phyloP scores from a whole-genome alignment of 2,329 filamentous ascomycete genomes.

The Colletotrichum orchidophilum region DNA sequence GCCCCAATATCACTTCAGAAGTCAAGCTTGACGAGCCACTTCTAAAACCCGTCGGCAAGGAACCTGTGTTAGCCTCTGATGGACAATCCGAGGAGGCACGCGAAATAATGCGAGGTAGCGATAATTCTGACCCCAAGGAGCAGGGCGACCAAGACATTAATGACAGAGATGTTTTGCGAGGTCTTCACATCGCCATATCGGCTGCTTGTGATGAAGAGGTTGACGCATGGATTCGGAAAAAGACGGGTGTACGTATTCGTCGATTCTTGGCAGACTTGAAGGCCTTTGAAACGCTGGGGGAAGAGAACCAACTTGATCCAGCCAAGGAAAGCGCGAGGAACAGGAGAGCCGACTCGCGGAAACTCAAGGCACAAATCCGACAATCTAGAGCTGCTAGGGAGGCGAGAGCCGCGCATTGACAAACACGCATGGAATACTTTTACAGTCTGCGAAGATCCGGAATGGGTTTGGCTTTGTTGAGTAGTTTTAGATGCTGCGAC shows the following conservation, averaged over 20 bases:
- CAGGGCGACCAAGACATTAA: slow-evolving; percentile 51
- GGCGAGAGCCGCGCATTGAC: slow-evolving; percentile 6
- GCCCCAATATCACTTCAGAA: neutral
- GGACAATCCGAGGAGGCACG: neutral
- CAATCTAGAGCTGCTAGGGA: slow-evolving; percentile 37
- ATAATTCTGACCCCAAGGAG: slow-evolving; percentile 37
- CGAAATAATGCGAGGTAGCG: slow-evolving; percentile 28
- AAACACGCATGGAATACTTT: neutral
- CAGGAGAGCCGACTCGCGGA: slow-evolving; percentile 45
- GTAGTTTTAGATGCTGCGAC: neutral
- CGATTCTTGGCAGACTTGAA: slow-evolving; percentile 64
- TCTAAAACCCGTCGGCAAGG: neutral
- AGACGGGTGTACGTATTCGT: slow-evolving; percentile 62
- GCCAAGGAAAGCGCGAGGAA: slow-evolving; percentile 39
- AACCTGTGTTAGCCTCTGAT: neutral
- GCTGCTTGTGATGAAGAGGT: slow-evolving; percentile 65
- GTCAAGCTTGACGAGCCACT: neutral
- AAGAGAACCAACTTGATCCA: slow-evolving; percentile 40
- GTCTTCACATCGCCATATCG: slow-evolving; percentile 63
- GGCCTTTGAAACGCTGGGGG: slow-evolving; percentile 57
- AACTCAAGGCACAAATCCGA: slow-evolving; percentile 47
- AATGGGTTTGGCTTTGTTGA: neutral
- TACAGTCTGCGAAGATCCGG: neutral
- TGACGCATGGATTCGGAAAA: slow-evolving; percentile 60
- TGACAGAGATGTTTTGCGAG: slow-evolving; percentile 63